Base-by-base conservation (phyloP, 768 basidiomycete species). In the Dioszegia aurantiaca region DNA sequence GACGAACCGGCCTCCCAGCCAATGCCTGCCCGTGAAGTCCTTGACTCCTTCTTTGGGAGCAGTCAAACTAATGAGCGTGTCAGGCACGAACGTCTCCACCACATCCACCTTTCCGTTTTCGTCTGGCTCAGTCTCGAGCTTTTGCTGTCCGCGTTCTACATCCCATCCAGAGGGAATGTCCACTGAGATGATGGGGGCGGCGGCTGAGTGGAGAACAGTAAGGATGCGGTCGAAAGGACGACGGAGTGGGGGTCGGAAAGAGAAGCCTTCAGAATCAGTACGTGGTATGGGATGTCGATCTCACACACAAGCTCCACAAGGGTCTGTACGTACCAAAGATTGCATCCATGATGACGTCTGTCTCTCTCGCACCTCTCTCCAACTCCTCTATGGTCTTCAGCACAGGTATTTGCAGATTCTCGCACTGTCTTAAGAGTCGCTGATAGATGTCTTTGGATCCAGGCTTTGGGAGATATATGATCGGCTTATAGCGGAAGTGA, bases 141-240 rank as follows among this genome's bases (percentile, higher is more conserved):
- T 58, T 45, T 76, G 69, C 26, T 66, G 64, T n/a, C 94, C 94
- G 21, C 81, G 78, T 65, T 93, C 89, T 23, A 98, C 90, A 68
- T 92, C 85, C 95, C 95, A 99, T 8, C 93, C 95, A 0, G 88
- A 90, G 0, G 95, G 95, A 46, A 99, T 91, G 76, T 99, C 95
- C 2, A 99, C 87, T 1, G 88, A 90, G 26, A 99, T 83, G 68
- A 97, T 88, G 0, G 95, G 93, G 14, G 89, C 80, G 6, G 80
- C 75, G 3, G 86, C 85, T 16, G 80, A 70, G 1, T 82, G 79
- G 42, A 95, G 78, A 6, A 89, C 79, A 8, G 82, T 80, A 1
- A 99, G 82, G 37, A 86, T 86, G 0, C 78, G 70, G 66, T 90
- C 86, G 77, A 98, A 99, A 0, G 95, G 95, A 8, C 86, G 77